Percentiles rank a stretch among this genome's conserved stretches.
phyloP scores from a whole-genome alignment of 2,329 filamentous ascomycete genomes.

The Drechmeria coniospora region DNA sequence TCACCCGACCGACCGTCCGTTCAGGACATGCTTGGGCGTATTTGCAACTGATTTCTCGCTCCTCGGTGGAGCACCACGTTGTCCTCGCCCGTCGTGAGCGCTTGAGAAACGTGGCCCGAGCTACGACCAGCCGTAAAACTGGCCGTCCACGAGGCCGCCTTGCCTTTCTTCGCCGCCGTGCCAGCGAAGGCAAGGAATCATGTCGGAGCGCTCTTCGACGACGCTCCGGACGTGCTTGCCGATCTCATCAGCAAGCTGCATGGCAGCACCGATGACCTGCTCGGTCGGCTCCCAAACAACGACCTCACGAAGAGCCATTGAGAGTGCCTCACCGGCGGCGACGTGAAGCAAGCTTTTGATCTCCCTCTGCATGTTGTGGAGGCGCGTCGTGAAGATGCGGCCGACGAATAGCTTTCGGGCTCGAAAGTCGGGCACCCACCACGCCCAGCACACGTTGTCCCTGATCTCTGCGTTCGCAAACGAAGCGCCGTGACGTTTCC shows the following conservation, averaged over 20 bases:
- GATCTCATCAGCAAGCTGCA: conserved; percentile 21
- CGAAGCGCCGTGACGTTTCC: conserved; percentile 3
- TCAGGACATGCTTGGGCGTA: too few relatives aligned
- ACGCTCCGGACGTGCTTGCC: conserved; percentile 14
- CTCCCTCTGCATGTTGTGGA: conserved; percentile 9
- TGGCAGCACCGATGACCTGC: conserved; percentile 12
- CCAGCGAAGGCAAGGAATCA: conserved; percentile 21
- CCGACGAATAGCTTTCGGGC: conserved; percentile 7
- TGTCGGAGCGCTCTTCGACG: conserved; percentile 16
- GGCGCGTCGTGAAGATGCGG: conserved; percentile 6
- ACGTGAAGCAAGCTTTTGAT: conserved; percentile 15
- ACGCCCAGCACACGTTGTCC: conserved; percentile 14
- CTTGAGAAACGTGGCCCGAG: too few relatives aligned
- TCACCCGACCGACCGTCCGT: too few relatives aligned
- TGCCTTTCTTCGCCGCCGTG: conserved; percentile 11
- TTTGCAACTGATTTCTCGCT: too few relatives aligned
- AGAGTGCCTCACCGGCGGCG: conserved; percentile 17
- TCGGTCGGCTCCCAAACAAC: conserved; percentile 21
- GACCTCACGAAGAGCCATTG: conserved; percentile 16
- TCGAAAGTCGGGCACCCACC: conserved; percentile 21
- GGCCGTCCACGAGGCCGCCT: conserved; percentile 13
- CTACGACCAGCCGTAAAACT: conserved; percentile 13
- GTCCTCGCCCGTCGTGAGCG: too few relatives aligned
- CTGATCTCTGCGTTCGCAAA: conserved; percentile 2
- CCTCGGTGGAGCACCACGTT: too few relatives aligned